These are phyloP conservation scores for Pseudogymnoascus sp. DNA, from an alignment of 2,329 filamentous ascomycete genomes.

Conservation along the genomic window DNA sequence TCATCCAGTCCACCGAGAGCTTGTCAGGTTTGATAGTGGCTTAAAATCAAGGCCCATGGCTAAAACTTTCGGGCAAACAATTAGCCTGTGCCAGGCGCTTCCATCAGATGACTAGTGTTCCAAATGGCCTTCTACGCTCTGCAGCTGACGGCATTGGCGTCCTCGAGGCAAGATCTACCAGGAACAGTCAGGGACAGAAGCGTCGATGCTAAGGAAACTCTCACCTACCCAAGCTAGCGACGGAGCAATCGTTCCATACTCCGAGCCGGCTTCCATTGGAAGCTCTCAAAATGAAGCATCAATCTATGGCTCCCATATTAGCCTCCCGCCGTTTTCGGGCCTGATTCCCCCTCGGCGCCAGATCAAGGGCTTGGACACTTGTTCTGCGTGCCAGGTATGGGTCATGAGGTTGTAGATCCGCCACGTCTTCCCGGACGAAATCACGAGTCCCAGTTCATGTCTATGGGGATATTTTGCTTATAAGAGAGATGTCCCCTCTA, in stretches of 20 bases:
- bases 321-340: slow-evolving; percentile 5
- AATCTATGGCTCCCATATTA: not conserved
- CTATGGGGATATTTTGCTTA: not conserved
- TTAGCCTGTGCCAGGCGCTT: not conserved
- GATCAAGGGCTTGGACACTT: not conserved
- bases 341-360: not conserved
- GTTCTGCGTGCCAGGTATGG: not conserved
- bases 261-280: not conserved
- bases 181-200: not conserved
- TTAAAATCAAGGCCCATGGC: not conserved
- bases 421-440: not conserved
- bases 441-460: not conserved
- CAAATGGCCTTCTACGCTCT: not conserved
- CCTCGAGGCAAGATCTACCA: not conserved
- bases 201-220: not conserved
- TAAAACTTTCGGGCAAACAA: slow-evolving; percentile 5
- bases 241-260: slow-evolving; percentile 2
- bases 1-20: not conserved
- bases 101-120: slow-evolving; percentile 1
- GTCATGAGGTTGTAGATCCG: slow-evolving; percentile 3
- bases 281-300: slow-evolving; percentile 2
- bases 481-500: not conserved
- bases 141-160: not conserved
- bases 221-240: not conserved
- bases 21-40: slow-evolving; percentile 6